phyloP scores from a whole-genome alignment of 2,329 filamentous ascomycete species.

The Tympanopsis confertula region DNA sequence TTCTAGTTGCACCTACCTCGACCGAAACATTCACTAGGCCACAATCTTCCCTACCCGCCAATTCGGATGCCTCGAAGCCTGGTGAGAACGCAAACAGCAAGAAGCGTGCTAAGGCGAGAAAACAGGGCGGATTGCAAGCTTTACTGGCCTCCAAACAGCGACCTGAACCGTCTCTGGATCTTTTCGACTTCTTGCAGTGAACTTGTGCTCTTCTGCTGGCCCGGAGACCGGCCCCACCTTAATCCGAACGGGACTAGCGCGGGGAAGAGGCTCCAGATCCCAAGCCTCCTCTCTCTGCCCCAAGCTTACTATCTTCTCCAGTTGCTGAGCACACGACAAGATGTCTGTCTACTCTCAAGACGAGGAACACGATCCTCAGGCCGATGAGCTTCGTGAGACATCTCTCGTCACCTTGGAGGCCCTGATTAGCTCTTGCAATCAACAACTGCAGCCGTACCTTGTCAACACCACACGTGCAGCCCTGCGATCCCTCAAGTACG shows the following conservation, averaged over 20 bases:
- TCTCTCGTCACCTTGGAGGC: conserved; percentile 64
- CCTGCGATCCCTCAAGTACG: conserved; percentile 80
- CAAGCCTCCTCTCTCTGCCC: too few species aligned
- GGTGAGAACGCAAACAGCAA: conserved; percentile 34
- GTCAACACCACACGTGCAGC: conserved; percentile 64
- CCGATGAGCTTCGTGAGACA: conserved; percentile 60
- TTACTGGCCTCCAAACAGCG: conserved; percentile 30
- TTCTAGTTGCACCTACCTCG: not conserved
- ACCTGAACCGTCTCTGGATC: conserved; percentile 26
- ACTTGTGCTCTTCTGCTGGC: conserved; percentile 5
- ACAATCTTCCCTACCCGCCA: conserved; percentile 3
- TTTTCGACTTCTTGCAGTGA: conserved; percentile 40
- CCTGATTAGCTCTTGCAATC: conserved; percentile 72
- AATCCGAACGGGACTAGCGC: conserved; percentile 15
- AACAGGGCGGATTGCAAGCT: conserved; percentile 38
- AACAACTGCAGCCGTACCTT: conserved; percentile 76
- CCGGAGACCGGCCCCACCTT: conserved; percentile 7
- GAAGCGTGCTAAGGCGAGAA: conserved; percentile 40
- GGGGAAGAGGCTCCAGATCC: conserved; percentile 11
- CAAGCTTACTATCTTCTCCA: not conserved
- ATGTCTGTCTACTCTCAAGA: conserved; percentile 1
- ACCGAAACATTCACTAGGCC: not conserved
- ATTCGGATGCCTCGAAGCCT: conserved; percentile 8
- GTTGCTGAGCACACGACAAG: too few species aligned
- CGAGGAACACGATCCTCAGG: not conserved